phyloP scores from a whole-genome alignment of 83 land plant genomes.

The Thuja plicata region DNA sequence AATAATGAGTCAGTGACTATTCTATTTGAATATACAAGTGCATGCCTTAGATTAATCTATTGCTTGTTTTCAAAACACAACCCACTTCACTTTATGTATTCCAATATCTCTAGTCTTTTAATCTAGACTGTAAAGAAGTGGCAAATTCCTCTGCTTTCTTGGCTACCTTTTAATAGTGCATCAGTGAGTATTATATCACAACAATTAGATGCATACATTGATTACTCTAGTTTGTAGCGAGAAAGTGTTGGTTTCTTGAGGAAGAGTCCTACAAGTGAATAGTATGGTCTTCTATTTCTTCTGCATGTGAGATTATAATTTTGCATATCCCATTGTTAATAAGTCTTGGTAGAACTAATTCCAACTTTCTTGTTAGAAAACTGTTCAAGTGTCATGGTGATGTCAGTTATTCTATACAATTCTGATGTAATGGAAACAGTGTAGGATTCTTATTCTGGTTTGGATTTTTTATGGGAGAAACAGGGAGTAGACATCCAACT shows the following conservation, averaged over 20 bases:
- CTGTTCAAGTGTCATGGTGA: not conserved
- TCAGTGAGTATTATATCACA: not conserved
- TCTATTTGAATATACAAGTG: not conserved
- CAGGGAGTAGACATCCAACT: slow-evolving; percentile 89
- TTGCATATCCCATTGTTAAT: not conserved
- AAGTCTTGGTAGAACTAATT: not conserved
- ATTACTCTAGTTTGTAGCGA: not conserved
- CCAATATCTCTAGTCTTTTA: not conserved
- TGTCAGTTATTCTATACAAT: not conserved
- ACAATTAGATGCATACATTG: not conserved
- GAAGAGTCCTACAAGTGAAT: not conserved
- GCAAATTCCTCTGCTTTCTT: not conserved
- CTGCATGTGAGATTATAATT: not conserved
- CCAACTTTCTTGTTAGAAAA: not conserved
- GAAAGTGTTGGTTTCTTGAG: not conserved
- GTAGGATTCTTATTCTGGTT: not conserved
- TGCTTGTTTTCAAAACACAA: not conserved
- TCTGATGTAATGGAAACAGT: not conserved
- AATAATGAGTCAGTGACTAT: not conserved
- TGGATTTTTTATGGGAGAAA: slow-evolving; percentile 7
- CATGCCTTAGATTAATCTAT: not conserved
- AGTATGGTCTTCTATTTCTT: not conserved
- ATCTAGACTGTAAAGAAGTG: not conserved
- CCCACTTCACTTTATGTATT: not conserved
- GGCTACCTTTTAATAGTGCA: not conserved